A percentile compares a stretch with the other conserved stretches of the same genome.
Evolutionary conservation across 371 early-diverging fungal genomes (phyloP).

Genomic region (Mucor mucedo): DNA sequence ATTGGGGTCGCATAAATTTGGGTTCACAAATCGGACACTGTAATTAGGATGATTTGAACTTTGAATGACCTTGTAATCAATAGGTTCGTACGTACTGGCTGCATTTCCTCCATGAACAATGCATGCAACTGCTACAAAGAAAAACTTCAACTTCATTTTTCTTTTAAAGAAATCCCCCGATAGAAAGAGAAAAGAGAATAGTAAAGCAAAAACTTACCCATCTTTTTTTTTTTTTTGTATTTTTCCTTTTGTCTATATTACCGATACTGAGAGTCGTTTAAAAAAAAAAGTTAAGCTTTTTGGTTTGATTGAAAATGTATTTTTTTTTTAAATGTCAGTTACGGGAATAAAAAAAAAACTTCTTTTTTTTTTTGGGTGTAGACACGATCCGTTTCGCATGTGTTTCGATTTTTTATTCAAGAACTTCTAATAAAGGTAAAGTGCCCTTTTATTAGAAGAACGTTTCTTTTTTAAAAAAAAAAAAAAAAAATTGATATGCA

Average conservation of each 20-base stretch:
- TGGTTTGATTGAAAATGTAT: no score
- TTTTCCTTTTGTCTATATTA: no score
- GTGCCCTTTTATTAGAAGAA: neutral
- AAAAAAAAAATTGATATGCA: no score
- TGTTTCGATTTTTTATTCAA: neutral
- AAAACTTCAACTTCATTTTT: neutral
- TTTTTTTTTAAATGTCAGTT: no score
- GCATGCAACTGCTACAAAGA: neutral
- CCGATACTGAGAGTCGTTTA: no score
- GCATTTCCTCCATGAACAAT: neutral
- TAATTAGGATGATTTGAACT: conserved; percentile 7
- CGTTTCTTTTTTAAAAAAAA: neutral
- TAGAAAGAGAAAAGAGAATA: neutral
- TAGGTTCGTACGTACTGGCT: neutral
- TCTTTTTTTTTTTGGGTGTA: neutral
- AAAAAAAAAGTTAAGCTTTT: no score
- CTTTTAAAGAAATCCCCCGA: no score
- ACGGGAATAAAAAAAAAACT: no score
- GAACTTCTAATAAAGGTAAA: neutral
- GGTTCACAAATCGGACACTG: conserved; percentile 20
- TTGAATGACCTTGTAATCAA: conserved; percentile 1
- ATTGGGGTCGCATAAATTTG: conserved; percentile 32
- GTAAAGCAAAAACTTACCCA: no score
- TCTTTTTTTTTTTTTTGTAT: no score
- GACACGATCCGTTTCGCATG: neutral